Conservation (phyloP, 2,329 filamentous ascomycete genomes). For the Incumbomyces lentus region DNA sequence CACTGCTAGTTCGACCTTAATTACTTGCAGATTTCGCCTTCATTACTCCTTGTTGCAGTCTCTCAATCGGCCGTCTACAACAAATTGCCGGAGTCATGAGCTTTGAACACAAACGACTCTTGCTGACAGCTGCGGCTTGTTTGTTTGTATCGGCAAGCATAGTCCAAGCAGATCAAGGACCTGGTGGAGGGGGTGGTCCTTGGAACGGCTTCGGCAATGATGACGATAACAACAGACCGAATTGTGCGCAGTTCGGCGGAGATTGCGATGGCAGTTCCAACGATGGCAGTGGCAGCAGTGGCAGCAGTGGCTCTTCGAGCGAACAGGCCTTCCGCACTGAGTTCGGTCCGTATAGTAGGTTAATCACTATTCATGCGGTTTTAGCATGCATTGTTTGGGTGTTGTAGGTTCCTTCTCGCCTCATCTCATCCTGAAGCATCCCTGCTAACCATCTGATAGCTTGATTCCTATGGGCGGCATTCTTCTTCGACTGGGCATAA, state of each 20-base stretch:
- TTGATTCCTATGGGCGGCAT: slow-evolving; percentile 15
- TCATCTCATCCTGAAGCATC: slow-evolving; percentile 19
- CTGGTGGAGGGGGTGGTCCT: not conserved
- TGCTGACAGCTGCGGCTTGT: not conserved
- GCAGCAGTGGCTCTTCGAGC: slow-evolving; percentile 5
- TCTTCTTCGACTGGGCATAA: slow-evolving; percentile 5
- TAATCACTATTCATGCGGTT: slow-evolving; percentile 21
- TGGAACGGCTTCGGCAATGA: not conserved
- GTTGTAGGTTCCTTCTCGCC: slow-evolving; percentile 8
- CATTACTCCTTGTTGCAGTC: too few species aligned
- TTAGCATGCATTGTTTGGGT: slow-evolving; percentile 23
- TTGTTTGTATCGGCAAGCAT: not conserved
- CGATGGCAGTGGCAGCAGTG: slow-evolving; percentile 6
- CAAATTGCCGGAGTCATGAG: too few species aligned
- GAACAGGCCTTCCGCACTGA: not conserved
- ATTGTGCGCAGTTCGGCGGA: slow-evolving; percentile 1
- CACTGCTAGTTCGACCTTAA: too few species aligned
- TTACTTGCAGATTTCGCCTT: too few species aligned
- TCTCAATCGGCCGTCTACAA: too few species aligned
- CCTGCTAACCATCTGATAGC: slow-evolving; percentile 19
- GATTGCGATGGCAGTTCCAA: not conserved
- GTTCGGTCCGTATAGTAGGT: slow-evolving; percentile 10
- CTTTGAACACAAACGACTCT: not conserved
- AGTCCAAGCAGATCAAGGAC: not conserved
- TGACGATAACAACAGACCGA: slow-evolving; percentile 1